Evolutionary conservation across 1,284 basidiomycete species (phyloP), one percentile per base, ranked within the genome.

Genomic region (Papiliotrema nemorosa): DNA sequence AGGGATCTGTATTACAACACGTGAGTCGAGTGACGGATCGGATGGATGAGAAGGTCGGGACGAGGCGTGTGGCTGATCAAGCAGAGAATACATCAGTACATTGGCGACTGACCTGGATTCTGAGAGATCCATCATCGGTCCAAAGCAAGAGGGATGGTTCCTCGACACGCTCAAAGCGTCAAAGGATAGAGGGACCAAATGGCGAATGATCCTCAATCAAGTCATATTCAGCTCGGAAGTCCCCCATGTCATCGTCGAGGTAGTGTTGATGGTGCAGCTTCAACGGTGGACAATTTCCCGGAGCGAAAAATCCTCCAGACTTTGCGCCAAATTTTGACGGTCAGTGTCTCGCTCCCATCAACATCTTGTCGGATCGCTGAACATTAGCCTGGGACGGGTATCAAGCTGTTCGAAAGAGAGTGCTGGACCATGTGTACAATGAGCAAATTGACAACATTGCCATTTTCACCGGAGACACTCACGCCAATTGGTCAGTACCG

Each of bases 391-490:
- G 83, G 83, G 81, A 84, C 53, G 83, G 83, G 0, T 85, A 85
- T 66, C 73, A 78, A 10, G 78, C 79, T 16, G 82, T 84, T 66
- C 76, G 83, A 14, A 70, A 75, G 40, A 78, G 82, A n/a, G 74
- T 85, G 44, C 77, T 85, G 16, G 74, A 81, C 51, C 78, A 82
- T 53, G 70, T 85, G 25, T 76, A 79, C 58, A 52, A 70, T 29
- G 77, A 81, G 63, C 74, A 77, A 44, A 83, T 85, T 52, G 76
- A 76, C 69, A 84, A 85, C 64, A 79, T 79, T 2, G 64, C 83
- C 53, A 78, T 84, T 45, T 76, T 85, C 16, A 77, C 83, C 9
- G 84, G 84, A 14, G 84, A 86, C 64, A 81, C 80, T 43, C 84
- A 85, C 81, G 41, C 49, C 35, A 45, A 45, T 20, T 50, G 49